These are phyloP conservation scores for Tieghemostelium lacteum DNA, from an alignment of 78 protist species.

Conservation along the genomic window DNA sequence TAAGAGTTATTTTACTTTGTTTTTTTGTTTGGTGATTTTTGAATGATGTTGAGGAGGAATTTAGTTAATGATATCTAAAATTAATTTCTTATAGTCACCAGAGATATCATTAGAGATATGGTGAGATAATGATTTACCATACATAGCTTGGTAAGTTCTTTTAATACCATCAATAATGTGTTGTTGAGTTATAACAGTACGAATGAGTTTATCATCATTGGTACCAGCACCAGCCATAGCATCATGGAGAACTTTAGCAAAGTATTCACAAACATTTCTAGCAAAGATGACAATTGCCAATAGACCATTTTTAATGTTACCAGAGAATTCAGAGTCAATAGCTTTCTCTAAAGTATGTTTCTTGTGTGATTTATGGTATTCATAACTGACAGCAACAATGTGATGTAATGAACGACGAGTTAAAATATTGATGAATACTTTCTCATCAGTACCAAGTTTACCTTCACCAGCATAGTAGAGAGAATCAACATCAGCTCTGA, in stretches of 20 bases:
- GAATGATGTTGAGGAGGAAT: too few species aligned
- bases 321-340: constrained; percentile 61
- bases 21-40: too few species aligned
- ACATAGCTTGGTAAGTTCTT: neutral
- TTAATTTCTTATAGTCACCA: constrained; percentile 57
- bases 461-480: constrained; percentile 79
- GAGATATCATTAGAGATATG: constrained; percentile 8
- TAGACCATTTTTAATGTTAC: constrained; percentile 38
- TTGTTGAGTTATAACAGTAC: constrained; percentile 29
- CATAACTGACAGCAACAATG: constrained; percentile 12
- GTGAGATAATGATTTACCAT: neutral
- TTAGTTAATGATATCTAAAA: constrained; percentile 14
- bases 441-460: constrained; percentile 69
- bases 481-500: constrained; percentile 23
- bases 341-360: constrained; percentile 32
- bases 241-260: constrained; percentile 33
- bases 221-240: constrained; percentile 74
- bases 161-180: constrained; percentile 17
- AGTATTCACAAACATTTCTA: constrained; percentile 23
- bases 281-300: constrained; percentile 39
- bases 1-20: too few species aligned
- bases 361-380: constrained; percentile 35
- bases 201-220: constrained; percentile 41
- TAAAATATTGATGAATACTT: constrained; percentile 41
- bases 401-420: constrained; percentile 25